Evolutionary conservation across 257 asterid species (phyloP), one percentile per base, ranked within the genome.

Genomic region (Ocimum tenuiflorum): DNA sequence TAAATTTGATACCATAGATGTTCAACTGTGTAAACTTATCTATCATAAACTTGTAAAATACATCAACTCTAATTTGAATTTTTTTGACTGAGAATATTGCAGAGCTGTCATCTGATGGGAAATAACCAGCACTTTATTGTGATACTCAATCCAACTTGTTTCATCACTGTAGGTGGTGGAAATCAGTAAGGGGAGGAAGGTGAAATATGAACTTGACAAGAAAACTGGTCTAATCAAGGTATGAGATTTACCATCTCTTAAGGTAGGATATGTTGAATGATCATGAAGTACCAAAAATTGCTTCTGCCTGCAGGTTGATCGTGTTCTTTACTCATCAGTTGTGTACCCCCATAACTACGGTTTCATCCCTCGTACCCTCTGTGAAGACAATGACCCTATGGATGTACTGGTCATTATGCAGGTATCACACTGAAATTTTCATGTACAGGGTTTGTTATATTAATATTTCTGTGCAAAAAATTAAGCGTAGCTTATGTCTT

Each of bases 311-410:
- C 81, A 94, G 99, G 96, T 94, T 73, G 97, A 94, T 76, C 97
- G 99, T 18, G 73, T 94, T 80, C 96, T 94, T 53, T 88, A 94
- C 79, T 90, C 99, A 41, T 89, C 97, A 31, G 97, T 94, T 68
- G 99, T 94, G 65, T 94, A 94, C 75, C 97, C 99, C 52, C 99
- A 94, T 78, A 94, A 94, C 94, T 94, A 90, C 77, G 99, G 99
- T 43, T 92, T 92, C 75, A 70, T 92, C 77, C 99, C 99, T 69
- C 96, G 97, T 69, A 89, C 99, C 49, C 85, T 92, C 48, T 94
- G 97, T 27, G 96, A 90, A 72, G 99, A 94, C 79, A 81, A 71
- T 75, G 99, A 94, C 76, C 97, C 99, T 53, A 55, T 94, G 47
- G 99, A 94, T 78, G 99, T 94, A 52, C 76, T 94, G 82, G 96